These are phyloP conservation scores for Hura crepitans DNA, from an alignment of 441 rosid species.

Conservation along the genomic window DNA sequence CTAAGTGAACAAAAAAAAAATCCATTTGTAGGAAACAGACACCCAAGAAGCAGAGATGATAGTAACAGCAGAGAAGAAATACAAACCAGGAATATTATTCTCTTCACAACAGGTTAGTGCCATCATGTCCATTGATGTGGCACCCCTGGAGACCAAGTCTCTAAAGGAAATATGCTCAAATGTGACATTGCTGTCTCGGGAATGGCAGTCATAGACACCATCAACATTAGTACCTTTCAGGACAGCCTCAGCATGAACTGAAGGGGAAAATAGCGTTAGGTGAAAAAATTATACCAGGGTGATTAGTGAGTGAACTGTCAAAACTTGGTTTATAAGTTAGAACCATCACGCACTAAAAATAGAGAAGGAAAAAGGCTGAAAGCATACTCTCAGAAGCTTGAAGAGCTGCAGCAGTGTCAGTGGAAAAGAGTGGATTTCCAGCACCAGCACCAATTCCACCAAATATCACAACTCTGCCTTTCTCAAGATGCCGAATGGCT, in stretches of 20 bases:
- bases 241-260: conserved; percentile 62
- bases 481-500: conserved; percentile 85
- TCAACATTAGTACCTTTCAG: conserved; percentile 56
- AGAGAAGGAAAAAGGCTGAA: background rate
- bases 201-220: conserved; percentile 47
- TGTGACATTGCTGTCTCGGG: conserved; percentile 36
- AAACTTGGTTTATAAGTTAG: background rate
- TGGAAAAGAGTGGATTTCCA: conserved; percentile 86
- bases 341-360: conserved; percentile 7
- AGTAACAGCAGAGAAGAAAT: background rate
- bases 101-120: conserved; percentile 61
- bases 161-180: conserved; percentile 51
- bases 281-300: background rate
- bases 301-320: background rate
- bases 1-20: background rate
- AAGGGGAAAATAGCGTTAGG: background rate
- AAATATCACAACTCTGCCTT: conserved; percentile 91
- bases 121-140: conserved; percentile 53
- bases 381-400: conserved; percentile 60
- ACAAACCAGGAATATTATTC: conserved; percentile 58
- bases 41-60: background rate
- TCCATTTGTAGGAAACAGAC: background rate
- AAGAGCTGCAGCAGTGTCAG: conserved; percentile 88
- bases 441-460: conserved; percentile 76
- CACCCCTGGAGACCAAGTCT: conserved; percentile 44